Evolutionary conservation across 1,139 yeast species (phyloP), one percentile per base, ranked within the genome.

Genomic region (Blastobotrys proliferans): DNA sequence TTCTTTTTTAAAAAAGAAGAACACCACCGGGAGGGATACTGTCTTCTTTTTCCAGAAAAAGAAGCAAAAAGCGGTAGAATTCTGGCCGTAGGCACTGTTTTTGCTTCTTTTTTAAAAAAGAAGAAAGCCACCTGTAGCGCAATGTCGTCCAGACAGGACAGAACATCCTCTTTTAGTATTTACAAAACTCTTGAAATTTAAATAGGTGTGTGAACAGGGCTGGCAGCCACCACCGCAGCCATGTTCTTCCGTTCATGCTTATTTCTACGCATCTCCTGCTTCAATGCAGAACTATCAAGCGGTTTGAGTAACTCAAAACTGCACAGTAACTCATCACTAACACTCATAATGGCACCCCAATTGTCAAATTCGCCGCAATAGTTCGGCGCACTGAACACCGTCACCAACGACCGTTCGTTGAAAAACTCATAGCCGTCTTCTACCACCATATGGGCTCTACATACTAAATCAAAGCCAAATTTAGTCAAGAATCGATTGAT

Each of bases 301-400:
- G 98, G 98, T 66, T 92, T 96, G 48, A 92, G 70, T 50, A 92
- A 73, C 64, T 92, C 97, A 66, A 92, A 92, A 47, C 92, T 82
- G 64, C 97, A 92, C 49, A 92, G 69, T 51, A 92, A 70, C 55
- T 88, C 97, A 54, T 92, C 97, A 52, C 86, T 80, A 14, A 92
- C 97, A 56, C 94, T 81, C 98, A 92, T 92, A 1, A 92, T 97
- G 0, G 97, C 97, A 18, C 97, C 98, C 97, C 97, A 92, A 61
- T 92, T 92, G 63, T 92, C 97, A 58, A 92, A 92, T 64, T 92
- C 98, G 30, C 98, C 97, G 67, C 98, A 92, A 62, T 92, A 92
- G 64, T 92, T 92, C 1, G 98, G 97, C 0, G 98, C 98, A 44
- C 88, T 79, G 63, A 92, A 92, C 11, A 92, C 97, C 0, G 98